Base-by-base conservation (phyloP, 2,329 filamentous ascomycete species). In the Fusarium mexicanum region DNA sequence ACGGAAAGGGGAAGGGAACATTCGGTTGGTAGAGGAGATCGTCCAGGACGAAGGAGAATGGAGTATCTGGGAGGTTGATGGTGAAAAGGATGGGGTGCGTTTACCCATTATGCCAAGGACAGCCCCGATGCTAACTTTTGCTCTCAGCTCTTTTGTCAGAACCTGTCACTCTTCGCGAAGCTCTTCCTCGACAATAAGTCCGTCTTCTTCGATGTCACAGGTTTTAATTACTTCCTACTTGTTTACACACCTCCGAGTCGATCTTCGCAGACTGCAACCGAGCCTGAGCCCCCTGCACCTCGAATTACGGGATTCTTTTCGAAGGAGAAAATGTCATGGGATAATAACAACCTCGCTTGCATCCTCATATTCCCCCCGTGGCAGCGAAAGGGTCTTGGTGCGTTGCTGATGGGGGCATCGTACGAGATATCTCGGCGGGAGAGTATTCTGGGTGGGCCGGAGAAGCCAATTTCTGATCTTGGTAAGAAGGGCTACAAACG, bases 261-360 rank as follows among this genome's bases (percentile, higher is more conserved):
- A 38, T 72, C 77, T 33, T 59, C 55, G 14, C 50, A 54, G 17
- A 59, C 54, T 26, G 26, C 59, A 54, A 50, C 54, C 24, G 58
- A 69, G 26, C 53, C 60, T 22, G 60, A 62, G n/a, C 48, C 64
- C 92, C 79, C 74, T 22, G 67, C 74, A 4, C 81, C 81, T 17
- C 82, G 83, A 61, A 91, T 98, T 37, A 90, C 96, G 3, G 96
- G 96, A n/a, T 98, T 98, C 87, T 99, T 98, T 85, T 97, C 94
- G 73, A 98, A 99, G 81, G 96, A 99, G 83, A 98, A 98, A 82
- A 93, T 98, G 87, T 98, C 94, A 8, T 99, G 96, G 96, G 96
- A 99, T 79, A 95, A 96, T 79, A 98, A 99, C 83, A 99, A 98
- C 76, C 88, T 99, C 10, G 96, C 96, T 2, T 99, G 96, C 81